Base-by-base conservation (phyloP, 768 basidiomycete genomes). In the Auriculariales sp. region DNA sequence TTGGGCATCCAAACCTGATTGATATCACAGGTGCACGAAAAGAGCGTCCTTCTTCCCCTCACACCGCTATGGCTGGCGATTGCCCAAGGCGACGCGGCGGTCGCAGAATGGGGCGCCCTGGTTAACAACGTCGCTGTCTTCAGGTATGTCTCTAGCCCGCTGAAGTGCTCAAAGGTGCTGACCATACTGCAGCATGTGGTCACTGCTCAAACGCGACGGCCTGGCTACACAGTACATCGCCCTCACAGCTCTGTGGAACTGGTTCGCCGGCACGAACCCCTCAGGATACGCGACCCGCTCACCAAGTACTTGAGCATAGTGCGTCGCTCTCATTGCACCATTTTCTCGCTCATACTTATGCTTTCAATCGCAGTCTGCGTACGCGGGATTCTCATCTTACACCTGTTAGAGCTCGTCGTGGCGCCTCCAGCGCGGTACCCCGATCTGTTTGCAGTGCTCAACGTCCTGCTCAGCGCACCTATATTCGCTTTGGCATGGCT, bases 1-100 rank as follows among this genome's bases (percentile, higher is more conserved):
- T n/a, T n/a, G n/a, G n/a, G n/a, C n/a, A n/a, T n/a, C n/a, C n/a
- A n/a, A n/a, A n/a, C n/a, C n/a, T n/a, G n/a, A n/a, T n/a, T n/a
- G n/a, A n/a, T n/a, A n/a, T n/a, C n/a, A n/a, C n/a, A n/a, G n/a
- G 92, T 93, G 32, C 93, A 95, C 62, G 93, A 97, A 63, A 97
- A 95, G 70, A 82, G 83, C 3, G 86, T 97, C 31, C 61, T 95
- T 15, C 60, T 97, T 1, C 90, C 92, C 3, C 69, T 98, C 19
- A 63, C 97, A 54, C 93, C 93, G 0, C 68, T 92, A 27, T 87
- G 82, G 0, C 69, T 97, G 14, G 69, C 93, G 14, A 70, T 93
- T 48, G 81, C 73, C 3, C n/a, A n/a, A n/a, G 69, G 69, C 2
- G 62, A 74, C 51, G 78, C 80, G 27, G 64, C 75, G 1, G 67